phyloP scores from a whole-genome alignment of 2,329 filamentous ascomycete species.

The Xylariaceae sp. region DNA sequence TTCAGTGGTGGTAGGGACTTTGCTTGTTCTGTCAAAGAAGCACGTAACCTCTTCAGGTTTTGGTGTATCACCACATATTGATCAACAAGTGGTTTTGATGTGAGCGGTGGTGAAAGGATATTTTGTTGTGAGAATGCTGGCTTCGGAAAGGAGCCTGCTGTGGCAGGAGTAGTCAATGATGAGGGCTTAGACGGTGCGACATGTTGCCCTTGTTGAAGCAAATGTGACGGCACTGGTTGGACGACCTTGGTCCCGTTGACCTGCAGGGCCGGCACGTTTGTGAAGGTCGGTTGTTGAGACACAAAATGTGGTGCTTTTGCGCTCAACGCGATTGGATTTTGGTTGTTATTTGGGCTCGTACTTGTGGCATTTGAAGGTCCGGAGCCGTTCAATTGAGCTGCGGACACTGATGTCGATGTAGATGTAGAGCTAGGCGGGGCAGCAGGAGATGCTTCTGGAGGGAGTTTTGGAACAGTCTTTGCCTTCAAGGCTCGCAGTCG shows the following conservation, averaged over 20 bases:
- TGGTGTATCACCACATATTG: slow-evolving; percentile 67
- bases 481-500: slow-evolving; percentile 55
- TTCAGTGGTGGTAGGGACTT: slow-evolving; percentile 66
- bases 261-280: slow-evolving; percentile 21
- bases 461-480: slow-evolving; percentile 53
- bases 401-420: neutral
- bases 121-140: slow-evolving; percentile 28
- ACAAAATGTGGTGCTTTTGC: neutral
- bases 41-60: slow-evolving; percentile 66
- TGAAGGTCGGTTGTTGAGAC: neutral
- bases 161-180: slow-evolving; percentile 20
- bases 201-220: neutral
- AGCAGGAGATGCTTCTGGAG: slow-evolving; percentile 24
- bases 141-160: slow-evolving; percentile 9
- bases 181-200: slow-evolving; percentile 10
- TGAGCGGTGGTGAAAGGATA: slow-evolving; percentile 20
- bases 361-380: neutral
- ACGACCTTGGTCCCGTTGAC: slow-evolving; percentile 31
- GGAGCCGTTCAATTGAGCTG: slow-evolving; percentile 5
- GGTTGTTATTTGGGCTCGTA: neutral
- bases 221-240: slow-evolving; percentile 7
- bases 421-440: neutral
- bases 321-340: slow-evolving; percentile 27
- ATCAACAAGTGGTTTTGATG: slow-evolving; percentile 43
- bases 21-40: slow-evolving; percentile 56